These are phyloP conservation scores for Apophysomyces ossiformis DNA, from an alignment of 371 early-diverging fungal species.

Conservation along the genomic window DNA sequence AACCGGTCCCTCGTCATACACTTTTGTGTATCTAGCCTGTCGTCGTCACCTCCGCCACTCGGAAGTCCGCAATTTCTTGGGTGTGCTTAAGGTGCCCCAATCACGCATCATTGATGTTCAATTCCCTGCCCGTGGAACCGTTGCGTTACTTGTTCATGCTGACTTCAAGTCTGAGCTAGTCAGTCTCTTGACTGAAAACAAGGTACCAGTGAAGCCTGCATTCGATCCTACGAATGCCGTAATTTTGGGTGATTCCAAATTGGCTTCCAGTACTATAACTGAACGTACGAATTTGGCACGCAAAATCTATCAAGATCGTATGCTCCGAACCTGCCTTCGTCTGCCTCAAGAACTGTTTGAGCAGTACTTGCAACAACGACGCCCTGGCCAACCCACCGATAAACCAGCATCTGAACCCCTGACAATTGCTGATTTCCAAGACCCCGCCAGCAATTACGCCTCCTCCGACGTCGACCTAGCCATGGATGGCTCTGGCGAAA, in stretches of 20 bases:
- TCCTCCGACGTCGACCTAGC: too few relatives aligned
- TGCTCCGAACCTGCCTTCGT: not conserved
- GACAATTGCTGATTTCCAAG: too few relatives aligned
- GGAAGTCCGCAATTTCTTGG: conserved; percentile 10
- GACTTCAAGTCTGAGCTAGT: conserved; percentile 4
- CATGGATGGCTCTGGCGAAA: too few relatives aligned
- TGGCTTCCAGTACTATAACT: not conserved
- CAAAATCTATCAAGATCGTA: not conserved
- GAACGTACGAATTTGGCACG: not conserved
- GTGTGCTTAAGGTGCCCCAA: not conserved
- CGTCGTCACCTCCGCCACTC: conserved; percentile 6
- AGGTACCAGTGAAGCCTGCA: not conserved
- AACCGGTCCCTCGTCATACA: not conserved
- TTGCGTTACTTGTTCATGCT: not conserved
- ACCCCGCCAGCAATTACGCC: too few relatives aligned
- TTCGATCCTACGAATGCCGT: not conserved
- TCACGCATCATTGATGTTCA: conserved; percentile 13
- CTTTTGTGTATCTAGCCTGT: conserved; percentile 5
- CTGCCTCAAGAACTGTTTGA: not conserved
- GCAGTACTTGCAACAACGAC: too few relatives aligned
- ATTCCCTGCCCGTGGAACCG: conserved; percentile 13
- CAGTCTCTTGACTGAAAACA: not conserved
- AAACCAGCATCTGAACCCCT: too few relatives aligned
- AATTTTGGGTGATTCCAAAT: conserved; percentile 10
- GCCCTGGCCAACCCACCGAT: accelerated